phyloP scores from a whole-genome alignment of 2,329 filamentous ascomycete genomes.

The Pseudogymnoascus sp. region DNA sequence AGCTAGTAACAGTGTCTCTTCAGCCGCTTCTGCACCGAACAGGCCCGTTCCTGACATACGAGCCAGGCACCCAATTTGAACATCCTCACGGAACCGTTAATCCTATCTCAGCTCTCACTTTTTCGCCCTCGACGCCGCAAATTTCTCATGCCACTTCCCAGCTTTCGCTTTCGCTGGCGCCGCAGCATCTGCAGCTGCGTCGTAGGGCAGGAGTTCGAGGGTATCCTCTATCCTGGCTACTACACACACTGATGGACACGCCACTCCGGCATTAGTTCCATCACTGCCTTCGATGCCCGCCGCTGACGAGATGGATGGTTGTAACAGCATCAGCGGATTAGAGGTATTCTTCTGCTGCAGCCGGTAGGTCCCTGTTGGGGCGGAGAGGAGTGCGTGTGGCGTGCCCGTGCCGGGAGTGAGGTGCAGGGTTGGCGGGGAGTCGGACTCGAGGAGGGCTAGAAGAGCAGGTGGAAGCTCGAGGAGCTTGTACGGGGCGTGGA shows the following conservation, averaged over 20 bases:
- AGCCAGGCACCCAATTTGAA: not conserved
- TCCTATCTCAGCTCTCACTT: slow-evolving; percentile 12
- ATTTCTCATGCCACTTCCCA: slow-evolving; percentile 53
- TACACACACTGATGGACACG: slow-evolving; percentile 35
- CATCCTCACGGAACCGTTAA: not conserved
- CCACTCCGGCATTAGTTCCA: slow-evolving; percentile 19
- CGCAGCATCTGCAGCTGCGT: slow-evolving; percentile 16
- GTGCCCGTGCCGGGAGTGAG: slow-evolving; percentile 37
- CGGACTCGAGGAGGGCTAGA: slow-evolving; percentile 44
- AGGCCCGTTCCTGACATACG: not conserved
- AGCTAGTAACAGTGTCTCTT: not conserved
- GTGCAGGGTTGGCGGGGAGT: slow-evolving; percentile 41
- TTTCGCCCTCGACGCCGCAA: slow-evolving; percentile 31
- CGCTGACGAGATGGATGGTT: slow-evolving; percentile 26
- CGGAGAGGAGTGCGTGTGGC: slow-evolving; percentile 44
- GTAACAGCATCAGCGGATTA: slow-evolving; percentile 52
- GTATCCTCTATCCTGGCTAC: slow-evolving; percentile 53
- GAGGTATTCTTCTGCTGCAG: slow-evolving; percentile 60
- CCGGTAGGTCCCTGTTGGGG: slow-evolving; percentile 44
- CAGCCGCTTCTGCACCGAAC: not conserved
- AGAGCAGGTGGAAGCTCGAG: slow-evolving; percentile 54
- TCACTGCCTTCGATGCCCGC: slow-evolving; percentile 20
- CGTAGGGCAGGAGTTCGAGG: slow-evolving; percentile 46
- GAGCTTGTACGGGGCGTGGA: slow-evolving; percentile 47
- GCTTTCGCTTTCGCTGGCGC: slow-evolving; percentile 26